Conservation (phyloP, 495 filamentous ascomycete species). For the Penicillium chermesinum region DNA sequence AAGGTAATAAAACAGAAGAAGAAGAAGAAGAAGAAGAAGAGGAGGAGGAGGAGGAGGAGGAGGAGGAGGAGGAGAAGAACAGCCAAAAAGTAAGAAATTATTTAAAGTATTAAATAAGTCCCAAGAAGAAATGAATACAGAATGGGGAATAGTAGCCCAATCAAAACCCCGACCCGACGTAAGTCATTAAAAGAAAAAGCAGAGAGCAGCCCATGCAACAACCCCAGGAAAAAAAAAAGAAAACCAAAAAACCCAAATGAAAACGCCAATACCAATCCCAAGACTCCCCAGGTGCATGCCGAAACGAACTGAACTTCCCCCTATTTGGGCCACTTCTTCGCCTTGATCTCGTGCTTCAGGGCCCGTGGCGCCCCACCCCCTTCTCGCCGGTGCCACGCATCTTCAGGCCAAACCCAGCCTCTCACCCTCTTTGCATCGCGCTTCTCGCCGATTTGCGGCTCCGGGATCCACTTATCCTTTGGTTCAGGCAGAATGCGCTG, state of each 20-base stretch:
- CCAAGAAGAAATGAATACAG: not conserved
- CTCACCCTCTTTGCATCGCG: constrained; percentile 74
- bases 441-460: constrained; percentile 75
- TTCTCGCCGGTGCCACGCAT: constrained; percentile 57
- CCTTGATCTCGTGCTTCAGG: constrained; percentile 18
- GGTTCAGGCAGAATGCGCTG: constrained; percentile 58
- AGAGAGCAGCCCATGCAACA: not conserved
- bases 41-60: constrained; percentile 3
- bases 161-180: not conserved
- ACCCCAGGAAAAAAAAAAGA: not conserved
- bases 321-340: constrained; percentile 38
- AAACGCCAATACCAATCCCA: constrained; percentile 2
- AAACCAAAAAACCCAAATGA: constrained; percentile 6
- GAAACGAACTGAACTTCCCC: too few species aligned
- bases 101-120: not conserved
- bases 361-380: constrained; percentile 30
- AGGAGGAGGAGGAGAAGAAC: constrained; percentile 2
- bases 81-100: not conserved
- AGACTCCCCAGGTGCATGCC: constrained; percentile 1
- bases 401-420: constrained; percentile 82
- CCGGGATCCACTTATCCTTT: constrained; percentile 83
- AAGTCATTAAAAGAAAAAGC: not conserved
- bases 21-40: not conserved
- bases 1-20: not conserved
- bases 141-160: not conserved